Conservation (phyloP, 2,329 filamentous ascomycete genomes). For the Aureobasidium sp. region DNA sequence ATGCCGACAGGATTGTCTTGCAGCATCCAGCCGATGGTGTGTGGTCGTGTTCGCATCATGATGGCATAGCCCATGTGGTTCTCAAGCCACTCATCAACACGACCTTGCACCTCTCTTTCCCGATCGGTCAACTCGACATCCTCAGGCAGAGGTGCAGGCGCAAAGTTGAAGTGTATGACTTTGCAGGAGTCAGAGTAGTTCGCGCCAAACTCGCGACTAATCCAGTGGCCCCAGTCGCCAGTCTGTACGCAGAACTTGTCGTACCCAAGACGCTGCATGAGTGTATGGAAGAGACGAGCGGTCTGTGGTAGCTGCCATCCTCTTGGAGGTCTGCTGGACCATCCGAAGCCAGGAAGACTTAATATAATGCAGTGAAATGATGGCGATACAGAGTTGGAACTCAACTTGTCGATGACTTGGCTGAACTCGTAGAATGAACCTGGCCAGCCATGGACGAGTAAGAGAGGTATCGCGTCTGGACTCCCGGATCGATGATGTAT, state of each 20-base stretch:
- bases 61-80: constrained; percentile 35
- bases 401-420: constrained; percentile 30
- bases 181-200: constrained; percentile 29
- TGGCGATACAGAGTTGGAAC: constrained; percentile 21
- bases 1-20: constrained; percentile 37
- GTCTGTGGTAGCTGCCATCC: constrained; percentile 32
- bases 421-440: constrained; percentile 38
- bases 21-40: constrained; percentile 35
- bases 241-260: constrained; percentile 30
- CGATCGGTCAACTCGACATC: constrained; percentile 25
- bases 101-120: constrained; percentile 26
- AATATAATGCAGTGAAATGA: constrained; percentile 51
- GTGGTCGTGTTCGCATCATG: constrained; percentile 34
- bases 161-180: constrained; percentile 35
- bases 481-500: constrained; percentile 27
- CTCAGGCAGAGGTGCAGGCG: constrained; percentile 29
- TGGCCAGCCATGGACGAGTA: constrained; percentile 39
- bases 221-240: constrained; percentile 35
- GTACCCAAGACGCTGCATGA: constrained; percentile 36
- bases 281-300: constrained; percentile 29
- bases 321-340: constrained; percentile 30
- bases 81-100: constrained; percentile 30
- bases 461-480: constrained; percentile 32
- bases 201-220: constrained; percentile 31
- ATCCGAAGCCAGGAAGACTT: constrained; percentile 47